Conservation (phyloP, 2,329 filamentous ascomycete genomes). For the Salinomyces thailandicus region DNA sequence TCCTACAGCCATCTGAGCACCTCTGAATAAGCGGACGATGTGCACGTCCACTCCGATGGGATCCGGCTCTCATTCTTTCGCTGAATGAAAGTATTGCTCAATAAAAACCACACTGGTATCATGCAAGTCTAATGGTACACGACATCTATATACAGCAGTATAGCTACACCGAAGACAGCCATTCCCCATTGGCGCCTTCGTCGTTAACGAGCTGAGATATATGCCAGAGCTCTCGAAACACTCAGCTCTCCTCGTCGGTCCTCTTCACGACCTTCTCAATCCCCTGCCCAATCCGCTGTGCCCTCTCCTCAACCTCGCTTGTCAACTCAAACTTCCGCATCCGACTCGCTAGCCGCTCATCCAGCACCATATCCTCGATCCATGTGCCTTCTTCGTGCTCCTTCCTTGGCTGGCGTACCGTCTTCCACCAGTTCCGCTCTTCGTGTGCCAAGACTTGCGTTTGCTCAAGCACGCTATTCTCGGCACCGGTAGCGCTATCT, state of each 20-base stretch:
- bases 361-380: conserved; percentile 62
- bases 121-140: too few species aligned
- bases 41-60: too few species aligned
- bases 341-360: conserved; percentile 61
- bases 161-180: too few species aligned
- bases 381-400: conserved; percentile 54
- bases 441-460: conserved; percentile 56
- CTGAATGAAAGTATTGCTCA: too few species aligned
- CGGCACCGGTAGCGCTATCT: conserved; percentile 15
- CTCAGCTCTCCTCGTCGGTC: conserved; percentile 1
- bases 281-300: conserved; percentile 33
- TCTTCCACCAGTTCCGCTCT: conserved; percentile 77
- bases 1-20: too few species aligned
- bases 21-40: too few species aligned
- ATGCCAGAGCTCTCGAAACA: too few species aligned
- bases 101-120: too few species aligned
- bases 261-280: conserved; percentile 3
- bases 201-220: too few species aligned
- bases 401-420: conserved; percentile 46
- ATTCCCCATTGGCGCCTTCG: too few species aligned
- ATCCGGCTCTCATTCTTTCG: too few species aligned
- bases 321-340: conserved; percentile 71
- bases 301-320: conserved; percentile 59
- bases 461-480: conserved; percentile 46
- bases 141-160: too few species aligned